A percentile compares a stretch with the other conserved stretches of the same genome.
Evolutionary conservation across 106 monocot species (phyloP).

Genomic region (Dendrobium chrysotoxum): DNA sequence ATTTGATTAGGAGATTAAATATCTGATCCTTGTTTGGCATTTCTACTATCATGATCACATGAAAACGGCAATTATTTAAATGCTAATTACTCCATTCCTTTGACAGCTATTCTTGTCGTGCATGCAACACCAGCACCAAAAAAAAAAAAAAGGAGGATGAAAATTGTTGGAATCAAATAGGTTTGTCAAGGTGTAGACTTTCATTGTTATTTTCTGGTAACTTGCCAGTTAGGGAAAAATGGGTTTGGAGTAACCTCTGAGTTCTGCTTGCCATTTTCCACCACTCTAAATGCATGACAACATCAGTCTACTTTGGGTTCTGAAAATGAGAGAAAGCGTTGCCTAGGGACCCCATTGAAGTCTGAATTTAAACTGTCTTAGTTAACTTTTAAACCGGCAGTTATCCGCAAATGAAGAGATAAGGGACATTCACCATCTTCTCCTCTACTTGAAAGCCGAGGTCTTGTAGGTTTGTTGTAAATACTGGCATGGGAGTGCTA

Average conservation of each 20-base stretch:
- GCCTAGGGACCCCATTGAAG: background rate
- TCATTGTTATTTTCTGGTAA: background rate
- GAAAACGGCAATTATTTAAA: background rate
- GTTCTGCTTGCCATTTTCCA: background rate
- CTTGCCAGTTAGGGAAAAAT: background rate
- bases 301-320: background rate
- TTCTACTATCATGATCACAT: background rate
- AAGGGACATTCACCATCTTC: background rate
- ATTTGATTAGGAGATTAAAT: background rate
- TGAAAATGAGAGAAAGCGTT: background rate
- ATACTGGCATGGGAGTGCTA: background rate
- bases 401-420: too few relatives aligned
- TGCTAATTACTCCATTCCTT: background rate
- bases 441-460: background rate
- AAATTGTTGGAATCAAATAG: background rate
- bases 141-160: background rate
- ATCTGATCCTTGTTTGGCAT: background rate
- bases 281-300: background rate
- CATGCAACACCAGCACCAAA: background rate
- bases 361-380: background rate
- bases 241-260: background rate
- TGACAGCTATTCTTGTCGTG: background rate
- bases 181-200: background rate
- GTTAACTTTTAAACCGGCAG: too few relatives aligned
- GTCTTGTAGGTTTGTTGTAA: background rate